These are phyloP conservation scores for Isoetes engelmannii DNA, from an alignment of 83 land plant genomes.

Conservation along the genomic window DNA sequence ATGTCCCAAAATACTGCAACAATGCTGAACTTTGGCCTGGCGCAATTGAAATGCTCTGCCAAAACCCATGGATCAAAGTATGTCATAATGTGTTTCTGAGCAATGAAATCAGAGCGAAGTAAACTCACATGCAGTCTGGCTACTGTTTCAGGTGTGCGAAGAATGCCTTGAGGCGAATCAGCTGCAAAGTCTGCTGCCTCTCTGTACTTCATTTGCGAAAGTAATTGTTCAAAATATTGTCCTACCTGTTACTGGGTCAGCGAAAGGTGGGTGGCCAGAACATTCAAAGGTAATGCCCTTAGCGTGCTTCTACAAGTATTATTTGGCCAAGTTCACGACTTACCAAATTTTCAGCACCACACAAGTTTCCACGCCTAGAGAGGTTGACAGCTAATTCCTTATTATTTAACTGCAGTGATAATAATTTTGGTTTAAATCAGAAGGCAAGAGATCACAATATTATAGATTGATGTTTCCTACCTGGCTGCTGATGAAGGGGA, in stretches of 20 bases:
- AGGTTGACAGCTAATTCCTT: conserved; percentile 3
- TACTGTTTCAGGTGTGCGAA: conserved; percentile 10
- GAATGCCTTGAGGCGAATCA: conserved; percentile 5
- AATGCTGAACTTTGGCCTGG: conserved; percentile 8
- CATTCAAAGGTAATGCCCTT: not conserved
- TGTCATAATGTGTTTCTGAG: not conserved
- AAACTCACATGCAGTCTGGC: conserved; percentile 1
- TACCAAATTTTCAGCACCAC: conserved; percentile 7
- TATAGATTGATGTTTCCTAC: not conserved
- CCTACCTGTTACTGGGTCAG: not conserved
- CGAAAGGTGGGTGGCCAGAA: not conserved
- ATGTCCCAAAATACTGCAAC: conserved; percentile 5
- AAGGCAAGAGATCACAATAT: no score
- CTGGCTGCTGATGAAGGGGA: not conserved
- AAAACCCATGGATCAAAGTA: not conserved
- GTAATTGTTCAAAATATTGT: not conserved
- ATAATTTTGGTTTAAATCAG: not conserved
- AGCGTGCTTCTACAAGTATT: not conserved
- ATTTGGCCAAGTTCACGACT: not conserved
- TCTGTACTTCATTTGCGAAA: conserved; percentile 2
- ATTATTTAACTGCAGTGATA: conserved; percentile 3
- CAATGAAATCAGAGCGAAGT: not conserved
- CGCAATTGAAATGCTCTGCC: not conserved
- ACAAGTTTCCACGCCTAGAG: not conserved
- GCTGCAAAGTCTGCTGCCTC: conserved; percentile 11